Percentiles rank a stretch among this genome's conserved stretches.
Evolutionary conservation across 805 yeast species (phyloP).

Genomic region (Hanseniaspora occidentalis): DNA sequence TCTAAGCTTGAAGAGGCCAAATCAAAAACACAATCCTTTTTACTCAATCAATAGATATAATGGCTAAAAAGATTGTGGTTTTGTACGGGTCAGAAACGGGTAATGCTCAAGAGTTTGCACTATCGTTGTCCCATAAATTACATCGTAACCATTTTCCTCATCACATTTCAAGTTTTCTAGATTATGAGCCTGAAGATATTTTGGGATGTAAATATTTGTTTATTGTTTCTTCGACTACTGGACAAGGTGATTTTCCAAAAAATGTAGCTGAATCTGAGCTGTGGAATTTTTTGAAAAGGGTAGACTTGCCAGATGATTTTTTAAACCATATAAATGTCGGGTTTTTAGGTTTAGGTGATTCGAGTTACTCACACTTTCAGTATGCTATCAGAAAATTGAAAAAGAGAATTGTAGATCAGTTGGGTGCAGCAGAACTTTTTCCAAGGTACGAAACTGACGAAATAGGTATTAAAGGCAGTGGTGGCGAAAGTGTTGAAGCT

Average conservation of each 20-base stretch:
- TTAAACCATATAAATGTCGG: slow-evolving; percentile 52
- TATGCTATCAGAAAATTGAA: slow-evolving; percentile 81
- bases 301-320: slow-evolving; percentile 48
- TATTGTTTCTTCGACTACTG: slow-evolving; percentile 72
- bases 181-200: slow-evolving; percentile 40
- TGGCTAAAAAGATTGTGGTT: slow-evolving; percentile 35
- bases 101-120: slow-evolving; percentile 76
- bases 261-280: slow-evolving; percentile 42
- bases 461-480: slow-evolving; percentile 52
- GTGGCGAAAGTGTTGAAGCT: slow-evolving; percentile 38
- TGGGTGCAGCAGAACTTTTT: slow-evolving; percentile 67
- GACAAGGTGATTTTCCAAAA: slow-evolving; percentile 87
- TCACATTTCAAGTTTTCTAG: slow-evolving; percentile 29
- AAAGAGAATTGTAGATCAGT: slow-evolving; percentile 51
- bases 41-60: neutral
- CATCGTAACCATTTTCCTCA: slow-evolving; percentile 39
- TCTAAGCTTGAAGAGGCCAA: neutral
- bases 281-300: slow-evolving; percentile 62
- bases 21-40: neutral
- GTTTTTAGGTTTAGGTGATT: slow-evolving; percentile 86
- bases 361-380: slow-evolving; percentile 80
- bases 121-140: slow-evolving; percentile 41
- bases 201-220: slow-evolving; percentile 31
- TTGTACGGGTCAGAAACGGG: slow-evolving; percentile 92
- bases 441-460: slow-evolving; percentile 86